These are phyloP conservation scores for Plasmodium vivax DNA, from an alignment of 169 alveolate genomes.

Conservation along the genomic window DNA sequence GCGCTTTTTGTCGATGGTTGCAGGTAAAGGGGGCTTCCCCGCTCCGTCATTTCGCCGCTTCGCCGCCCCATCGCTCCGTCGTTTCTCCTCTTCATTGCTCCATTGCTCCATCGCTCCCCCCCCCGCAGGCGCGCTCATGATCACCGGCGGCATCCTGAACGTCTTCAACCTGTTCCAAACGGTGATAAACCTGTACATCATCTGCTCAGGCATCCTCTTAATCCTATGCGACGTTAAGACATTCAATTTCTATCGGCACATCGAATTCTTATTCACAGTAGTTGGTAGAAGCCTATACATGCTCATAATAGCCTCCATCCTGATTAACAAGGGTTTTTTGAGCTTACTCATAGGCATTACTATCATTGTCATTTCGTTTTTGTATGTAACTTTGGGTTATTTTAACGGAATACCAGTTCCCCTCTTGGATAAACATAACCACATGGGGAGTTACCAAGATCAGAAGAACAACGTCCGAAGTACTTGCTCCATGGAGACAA, in stretches of 20 bases:
- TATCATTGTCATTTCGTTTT: constrained; percentile 4
- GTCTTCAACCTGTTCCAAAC: constrained; percentile 40
- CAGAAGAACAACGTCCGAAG: constrained; percentile 20
- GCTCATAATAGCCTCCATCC: constrained; percentile 39
- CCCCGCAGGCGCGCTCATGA: constrained; percentile 34
- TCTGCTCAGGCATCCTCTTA: constrained; percentile 49
- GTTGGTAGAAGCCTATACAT: constrained; percentile 59
- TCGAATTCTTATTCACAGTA: constrained; percentile 59
- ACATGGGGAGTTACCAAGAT: background rate
- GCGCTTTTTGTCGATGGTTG: constrained; percentile 30
- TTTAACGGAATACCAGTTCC: constrained; percentile 46
- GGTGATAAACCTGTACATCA: constrained; percentile 30
- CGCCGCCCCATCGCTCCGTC: background rate
- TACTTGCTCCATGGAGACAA: constrained; percentile 46
- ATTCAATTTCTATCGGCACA: constrained; percentile 32
- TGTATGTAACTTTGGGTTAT: constrained; percentile 47
- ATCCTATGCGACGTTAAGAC: constrained; percentile 57
- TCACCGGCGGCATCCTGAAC: constrained; percentile 40
- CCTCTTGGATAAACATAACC: constrained; percentile 10
- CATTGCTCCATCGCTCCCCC: background rate
- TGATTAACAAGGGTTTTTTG: constrained; percentile 24
- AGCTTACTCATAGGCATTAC: constrained; percentile 15
- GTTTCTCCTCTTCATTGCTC: background rate
- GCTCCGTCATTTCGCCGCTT: background rate
- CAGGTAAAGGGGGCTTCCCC: background rate